Conservation (phyloP, 1,284 basidiomycete genomes). For the Tilletia indica region DNA sequence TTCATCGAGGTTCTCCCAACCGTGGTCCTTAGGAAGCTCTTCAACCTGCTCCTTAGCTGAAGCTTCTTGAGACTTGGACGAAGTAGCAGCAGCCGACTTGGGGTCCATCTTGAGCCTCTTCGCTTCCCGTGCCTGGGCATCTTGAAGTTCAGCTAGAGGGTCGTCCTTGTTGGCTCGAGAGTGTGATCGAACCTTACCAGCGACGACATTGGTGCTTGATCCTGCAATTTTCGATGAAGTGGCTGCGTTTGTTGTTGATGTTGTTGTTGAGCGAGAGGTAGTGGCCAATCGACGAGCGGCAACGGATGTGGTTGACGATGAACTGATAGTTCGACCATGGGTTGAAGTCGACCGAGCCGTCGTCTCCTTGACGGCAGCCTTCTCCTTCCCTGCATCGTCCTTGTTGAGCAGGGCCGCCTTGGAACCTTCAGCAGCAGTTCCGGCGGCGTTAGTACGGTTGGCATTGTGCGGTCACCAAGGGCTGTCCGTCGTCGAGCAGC, state of each 20-base stretch:
- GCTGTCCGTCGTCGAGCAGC: slow-evolving; percentile 10
- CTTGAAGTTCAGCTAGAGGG: slow-evolving; percentile 11
- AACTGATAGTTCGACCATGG: slow-evolving; percentile 2
- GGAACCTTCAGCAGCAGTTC: slow-evolving; percentile 3
- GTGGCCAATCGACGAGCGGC: slow-evolving; percentile 5
- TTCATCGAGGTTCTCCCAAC: slow-evolving; percentile 82
- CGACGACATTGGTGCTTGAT: not conserved
- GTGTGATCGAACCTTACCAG: slow-evolving; percentile 8
- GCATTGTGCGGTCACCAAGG: slow-evolving; percentile 13
- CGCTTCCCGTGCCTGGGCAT: not conserved
- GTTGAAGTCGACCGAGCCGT: not conserved
- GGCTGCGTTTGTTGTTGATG: not conserved
- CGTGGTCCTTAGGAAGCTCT: slow-evolving; percentile 59
- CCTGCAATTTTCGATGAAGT: not conserved
- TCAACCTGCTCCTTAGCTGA: slow-evolving; percentile 12
- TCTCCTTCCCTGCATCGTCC: not conserved
- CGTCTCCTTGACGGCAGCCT: not conserved
- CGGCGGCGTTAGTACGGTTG: not conserved
- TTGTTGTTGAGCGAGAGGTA: not conserved
- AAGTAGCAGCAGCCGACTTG: not conserved
- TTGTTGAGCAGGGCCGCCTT: not conserved
- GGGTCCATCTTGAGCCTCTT: slow-evolving; percentile 10
- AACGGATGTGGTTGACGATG: not conserved
- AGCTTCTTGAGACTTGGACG: not conserved
- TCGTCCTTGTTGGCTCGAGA: slow-evolving; percentile 16